Conservation (phyloP, 192 early-diverging fungal species). For the Coemansia javaensis region DNA sequence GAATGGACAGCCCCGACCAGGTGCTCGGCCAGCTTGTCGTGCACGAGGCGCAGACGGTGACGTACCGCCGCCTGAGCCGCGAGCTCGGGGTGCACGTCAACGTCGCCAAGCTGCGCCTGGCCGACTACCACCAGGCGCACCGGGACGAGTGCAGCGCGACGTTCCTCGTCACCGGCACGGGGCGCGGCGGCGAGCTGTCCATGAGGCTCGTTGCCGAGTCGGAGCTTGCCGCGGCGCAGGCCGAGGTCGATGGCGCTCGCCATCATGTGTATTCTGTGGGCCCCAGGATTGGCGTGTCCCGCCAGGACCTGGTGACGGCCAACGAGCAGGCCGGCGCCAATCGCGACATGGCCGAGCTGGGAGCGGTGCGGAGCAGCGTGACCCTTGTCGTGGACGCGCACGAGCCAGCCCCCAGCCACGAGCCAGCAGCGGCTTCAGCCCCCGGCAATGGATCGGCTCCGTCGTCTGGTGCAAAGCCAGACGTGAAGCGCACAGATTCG, state of each 20-base stretch:
- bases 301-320: constrained; percentile 17
- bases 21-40: constrained; percentile 25
- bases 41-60: constrained; percentile 39
- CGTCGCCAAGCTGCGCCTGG: constrained; percentile 31
- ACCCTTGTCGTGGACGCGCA: not conserved
- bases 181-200: constrained; percentile 5
- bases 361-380: constrained; percentile 32
- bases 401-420: not conserved
- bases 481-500: not conserved
- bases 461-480: not conserved
- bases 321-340: constrained; percentile 28
- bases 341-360: constrained; percentile 25
- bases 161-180: constrained; percentile 25
- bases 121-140: constrained; percentile 26
- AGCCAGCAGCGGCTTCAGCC: not conserved
- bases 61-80: constrained; percentile 43
- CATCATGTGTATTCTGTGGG: constrained; percentile 40
- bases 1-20: constrained; percentile 24
- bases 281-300: constrained; percentile 2
- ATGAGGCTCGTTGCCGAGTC: constrained; percentile 24
- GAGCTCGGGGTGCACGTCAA: constrained; percentile 45
- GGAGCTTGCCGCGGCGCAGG: constrained; percentile 12
- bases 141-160: constrained; percentile 31
- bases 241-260: constrained; percentile 9
- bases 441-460: not conserved